Evolutionary conservation across 345 rosid species (phyloP), one percentile per base, ranked within the genome.

Genomic region (Leavenworthia alabamica): DNA sequence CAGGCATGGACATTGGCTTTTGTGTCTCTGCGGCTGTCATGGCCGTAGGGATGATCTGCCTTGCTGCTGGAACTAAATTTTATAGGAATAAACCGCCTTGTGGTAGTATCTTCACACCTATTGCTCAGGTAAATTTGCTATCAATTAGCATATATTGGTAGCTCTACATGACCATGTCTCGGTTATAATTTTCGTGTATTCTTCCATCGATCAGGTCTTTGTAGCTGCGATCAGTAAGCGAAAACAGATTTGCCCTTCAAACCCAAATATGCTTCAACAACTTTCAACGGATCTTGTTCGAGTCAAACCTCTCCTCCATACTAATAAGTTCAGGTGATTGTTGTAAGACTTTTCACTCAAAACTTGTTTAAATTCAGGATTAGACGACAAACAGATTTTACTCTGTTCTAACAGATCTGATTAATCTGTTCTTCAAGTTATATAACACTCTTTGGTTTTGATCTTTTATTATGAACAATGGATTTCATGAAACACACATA

Each of bases 1-100:
- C 90, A 0, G 98, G 98, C 8, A 92, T 92, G 98, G 93, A 86
- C 62, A 75, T 85, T 1, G 98, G 98, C 1, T 92, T 92, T 32
- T 93, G 96, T 4, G 88, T 92, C 73, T 92, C 98, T 0, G 97
- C 96, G 0, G 89, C 93, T 22, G 91, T 72, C 24, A 92, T 92
- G 98, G 94, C 89, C 0, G 60, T 78, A 23, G 97, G 94, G 0
- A 69, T 89, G 44, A 78, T 89, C 56, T 62, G 78, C 64, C 77
- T 92, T 31, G 76, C 77, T 61, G 81, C 83, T 2, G 99, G 97
- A 1, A 76, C 82, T 15, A 55, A 65, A 17, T 64, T 68, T 44
- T 92, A 89, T 59, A 72, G 82, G 61, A 92, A 89, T 62, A 86
- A 80, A 24, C 80, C 80, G 0, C 91, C 97, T 28, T 73, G 77